Base-by-base conservation (phyloP, 768 basidiomycete genomes). In the Suillus cothurnatus region DNA sequence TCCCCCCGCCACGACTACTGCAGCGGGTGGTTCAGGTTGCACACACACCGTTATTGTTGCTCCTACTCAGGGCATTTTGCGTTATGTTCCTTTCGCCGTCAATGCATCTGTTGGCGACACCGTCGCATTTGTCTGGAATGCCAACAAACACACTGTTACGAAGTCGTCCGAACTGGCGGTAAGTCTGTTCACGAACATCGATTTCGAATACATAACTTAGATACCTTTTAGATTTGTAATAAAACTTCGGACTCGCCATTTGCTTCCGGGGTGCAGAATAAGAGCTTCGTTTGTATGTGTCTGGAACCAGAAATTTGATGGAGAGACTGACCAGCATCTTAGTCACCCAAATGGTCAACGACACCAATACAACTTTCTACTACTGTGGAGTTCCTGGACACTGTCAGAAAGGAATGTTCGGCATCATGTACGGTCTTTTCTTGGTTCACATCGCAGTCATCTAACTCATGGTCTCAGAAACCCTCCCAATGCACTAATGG, bases 371-470 rank as follows among this genome's bases (percentile, higher is more conserved):
- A n/a, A 82, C 81, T 62, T 92, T 83, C 85, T 92, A 81, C 86
- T 89, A 87, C 81, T 94, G 92, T 76, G 86, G 79, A 67, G 85
- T 86, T 56, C 86, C 89, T 52, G 77, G 70, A 63, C 92, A 94
- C 75, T 94, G 93, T 74, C 76, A 86, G 73, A 88, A 91, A 83
- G 93, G 92, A 71, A 94, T 94, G 91, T 94, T 92, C 74, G 91
- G 90, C 78, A 84, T 90, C 78, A 87, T 91, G 84, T 85, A 71
- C 38, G 65, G 79, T 73, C 17, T 23, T 21, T 1, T 26, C 45
- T 28, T 55, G 39, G 50, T 41, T 38, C 41, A 8, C 53, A 9
- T 7, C 52, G 26, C 57, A 8, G 58, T 26, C n/a, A 41, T 59
- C 58, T 64, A 55, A 59, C 59, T 71, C 21, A 73, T 36, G 28